Percentiles rank a stretch among this genome's conserved stretches.
These are phyloP conservation scores for Staphylotrichum longicolle DNA, from an alignment of 495 filamentous ascomycete species.

Conservation along the genomic window DNA sequence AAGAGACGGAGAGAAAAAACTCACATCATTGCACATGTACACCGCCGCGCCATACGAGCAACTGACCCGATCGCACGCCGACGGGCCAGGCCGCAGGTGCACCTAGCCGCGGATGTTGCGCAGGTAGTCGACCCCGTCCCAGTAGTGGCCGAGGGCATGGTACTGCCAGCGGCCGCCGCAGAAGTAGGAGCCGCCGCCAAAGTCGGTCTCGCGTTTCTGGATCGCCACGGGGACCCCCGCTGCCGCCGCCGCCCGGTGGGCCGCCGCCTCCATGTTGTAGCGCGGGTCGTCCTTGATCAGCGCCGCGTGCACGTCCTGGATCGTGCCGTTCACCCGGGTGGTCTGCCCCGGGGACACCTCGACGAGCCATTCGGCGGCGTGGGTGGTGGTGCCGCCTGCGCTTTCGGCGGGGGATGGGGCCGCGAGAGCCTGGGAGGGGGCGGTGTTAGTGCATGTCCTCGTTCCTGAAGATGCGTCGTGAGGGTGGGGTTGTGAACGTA, in stretches of 20 bases:
- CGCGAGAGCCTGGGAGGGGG: not conserved
- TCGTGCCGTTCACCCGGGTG: conserved; percentile 6
- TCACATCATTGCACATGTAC: conserved; percentile 35
- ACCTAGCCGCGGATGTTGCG: not conserved
- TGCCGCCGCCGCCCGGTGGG: not conserved
- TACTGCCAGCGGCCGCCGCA: not conserved
- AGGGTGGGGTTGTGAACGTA: not conserved
- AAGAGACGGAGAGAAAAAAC: not conserved
- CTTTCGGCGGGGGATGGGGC: not conserved
- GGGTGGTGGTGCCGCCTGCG: not conserved
- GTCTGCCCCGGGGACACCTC: conserved; percentile 7
- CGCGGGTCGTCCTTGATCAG: conserved; percentile 2
- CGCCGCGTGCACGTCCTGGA: conserved; percentile 4
- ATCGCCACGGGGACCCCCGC: too few species aligned
- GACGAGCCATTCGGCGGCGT: not conserved
- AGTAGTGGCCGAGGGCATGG: conserved; percentile 12
- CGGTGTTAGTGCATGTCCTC: not conserved
- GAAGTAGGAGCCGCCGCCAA: not conserved
- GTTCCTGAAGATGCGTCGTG: too few species aligned
- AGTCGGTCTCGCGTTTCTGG: not conserved
- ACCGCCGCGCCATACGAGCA: conserved; percentile 32
- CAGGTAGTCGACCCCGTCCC: conserved; percentile 29
- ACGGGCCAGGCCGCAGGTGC: conserved; percentile 23
- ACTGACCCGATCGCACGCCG: conserved; percentile 28
- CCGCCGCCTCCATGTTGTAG: not conserved